Evolutionary conservation across 2,329 filamentous ascomycete genomes (phyloP).

Genomic region (Dendryphion nanum): DNA sequence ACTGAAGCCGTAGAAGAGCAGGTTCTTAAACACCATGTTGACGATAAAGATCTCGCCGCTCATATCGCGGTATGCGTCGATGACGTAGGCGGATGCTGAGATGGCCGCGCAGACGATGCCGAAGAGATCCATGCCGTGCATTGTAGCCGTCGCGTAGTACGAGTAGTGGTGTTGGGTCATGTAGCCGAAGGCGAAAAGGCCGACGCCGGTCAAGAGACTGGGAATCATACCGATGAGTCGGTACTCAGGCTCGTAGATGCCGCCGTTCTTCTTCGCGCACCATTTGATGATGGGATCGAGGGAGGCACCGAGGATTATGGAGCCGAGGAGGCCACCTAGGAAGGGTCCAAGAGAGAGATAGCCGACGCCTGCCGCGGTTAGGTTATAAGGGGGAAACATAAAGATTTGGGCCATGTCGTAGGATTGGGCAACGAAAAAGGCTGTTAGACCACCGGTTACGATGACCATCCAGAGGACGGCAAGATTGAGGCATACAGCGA

Average conservation of each 20-base stretch:
- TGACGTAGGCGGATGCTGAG: constrained; percentile 34
- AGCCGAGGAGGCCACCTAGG: constrained; percentile 39
- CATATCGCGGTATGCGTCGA: constrained; percentile 44
- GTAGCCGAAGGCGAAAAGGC: constrained; percentile 42
- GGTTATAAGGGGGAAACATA: constrained; percentile 47
- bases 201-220: constrained; percentile 33
- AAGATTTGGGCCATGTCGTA: constrained; percentile 50
- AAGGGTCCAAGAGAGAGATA: constrained; percentile 45
- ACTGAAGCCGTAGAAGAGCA: constrained; percentile 44
- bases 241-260: constrained; percentile 57
- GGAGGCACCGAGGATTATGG: constrained; percentile 31
- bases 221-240: constrained; percentile 42
- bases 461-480: constrained; percentile 53
- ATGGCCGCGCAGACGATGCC: constrained; percentile 34
- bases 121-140: constrained; percentile 35
- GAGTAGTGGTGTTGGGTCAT: constrained; percentile 23
- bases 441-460: constrained; percentile 44
- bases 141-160: constrained; percentile 32
- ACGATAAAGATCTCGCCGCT: constrained; percentile 45
- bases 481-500: constrained; percentile 52
- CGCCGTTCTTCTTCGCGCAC: constrained; percentile 50
- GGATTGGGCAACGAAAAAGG: constrained; percentile 45
- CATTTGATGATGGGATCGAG: constrained; percentile 41
- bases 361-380: constrained; percentile 42
- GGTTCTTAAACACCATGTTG: constrained; percentile 46